Percentiles rank a stretch among this genome's conserved stretches.
Conservation (phyloP, 1,284 basidiomycete species). For the Cerrena zonata region DNA sequence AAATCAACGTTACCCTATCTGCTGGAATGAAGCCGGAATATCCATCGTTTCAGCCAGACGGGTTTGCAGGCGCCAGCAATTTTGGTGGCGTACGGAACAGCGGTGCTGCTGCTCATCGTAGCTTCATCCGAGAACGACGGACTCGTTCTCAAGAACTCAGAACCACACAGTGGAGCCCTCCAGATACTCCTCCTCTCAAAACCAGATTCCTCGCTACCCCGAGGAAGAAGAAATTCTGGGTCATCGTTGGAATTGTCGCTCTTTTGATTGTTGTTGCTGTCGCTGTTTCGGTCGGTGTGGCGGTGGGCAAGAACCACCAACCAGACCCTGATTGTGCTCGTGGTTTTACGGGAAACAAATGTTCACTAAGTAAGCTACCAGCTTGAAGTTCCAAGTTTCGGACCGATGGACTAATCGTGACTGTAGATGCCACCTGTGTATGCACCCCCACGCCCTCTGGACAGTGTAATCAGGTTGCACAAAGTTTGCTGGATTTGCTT, state of each 20-base stretch:
- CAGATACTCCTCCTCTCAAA: conserved; percentile 10
- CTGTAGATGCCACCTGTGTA: conserved; percentile 53
- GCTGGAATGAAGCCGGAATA: conserved; percentile 6
- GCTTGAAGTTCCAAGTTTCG: background rate
- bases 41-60: conserved; percentile 1
- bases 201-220: conserved; percentile 5
- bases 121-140: conserved; percentile 9
- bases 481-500: conserved; percentile 43
- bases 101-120: conserved; percentile 4
- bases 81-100: conserved; percentile 7
- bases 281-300: conserved; percentile 37
- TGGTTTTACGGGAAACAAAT: conserved; percentile 42
- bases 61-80: conserved; percentile 1
- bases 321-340: conserved; percentile 31
- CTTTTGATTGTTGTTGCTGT: conserved; percentile 35
- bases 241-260: conserved; percentile 23
- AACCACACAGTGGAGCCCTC: background rate
- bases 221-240: conserved; percentile 20
- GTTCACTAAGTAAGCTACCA: conserved; percentile 50
- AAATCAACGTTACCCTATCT: conserved; percentile 10
- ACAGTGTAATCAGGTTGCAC: conserved; percentile 50
- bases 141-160: conserved; percentile 10
- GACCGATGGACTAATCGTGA: background rate
- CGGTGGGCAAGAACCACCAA: conserved; percentile 25
- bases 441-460: conserved; percentile 43